Conservation (phyloP, 352 stramenopile species). For the Phytophthora ohioensis region DNA sequence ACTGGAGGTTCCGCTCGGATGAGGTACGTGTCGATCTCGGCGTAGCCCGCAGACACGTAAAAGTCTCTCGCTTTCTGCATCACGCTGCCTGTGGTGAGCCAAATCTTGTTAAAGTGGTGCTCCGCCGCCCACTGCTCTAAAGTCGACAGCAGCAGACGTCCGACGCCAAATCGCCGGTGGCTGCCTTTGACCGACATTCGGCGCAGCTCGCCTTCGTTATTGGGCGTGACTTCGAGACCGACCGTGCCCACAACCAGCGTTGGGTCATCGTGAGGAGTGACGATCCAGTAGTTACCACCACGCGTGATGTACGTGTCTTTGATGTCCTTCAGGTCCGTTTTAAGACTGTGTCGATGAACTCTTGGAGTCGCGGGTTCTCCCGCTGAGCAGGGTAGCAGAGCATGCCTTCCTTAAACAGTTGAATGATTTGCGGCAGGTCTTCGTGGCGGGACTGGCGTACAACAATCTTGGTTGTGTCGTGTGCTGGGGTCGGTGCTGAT, state of each 20-base stretch:
- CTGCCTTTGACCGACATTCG: slow-evolving; percentile 48
- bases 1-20: slow-evolving; percentile 21
- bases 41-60: slow-evolving; percentile 35
- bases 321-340: slow-evolving; percentile 43
- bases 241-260: slow-evolving; percentile 42
- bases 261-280: slow-evolving; percentile 27
- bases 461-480: slow-evolving; percentile 26
- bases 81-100: slow-evolving; percentile 35
- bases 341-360: slow-evolving; percentile 37
- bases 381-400: slow-evolving; percentile 26
- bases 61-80: slow-evolving; percentile 33
- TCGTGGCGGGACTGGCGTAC: slow-evolving; percentile 27
- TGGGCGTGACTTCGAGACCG: slow-evolving; percentile 38
- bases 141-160: slow-evolving; percentile 30
- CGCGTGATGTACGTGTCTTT: slow-evolving; percentile 40
- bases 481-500: background rate
- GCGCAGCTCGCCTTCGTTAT: slow-evolving; percentile 41
- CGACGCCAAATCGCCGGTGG: slow-evolving; percentile 46
- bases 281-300: slow-evolving; percentile 58
- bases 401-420: slow-evolving; percentile 38
- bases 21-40: slow-evolving; percentile 16
- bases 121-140: slow-evolving; percentile 43
- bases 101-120: slow-evolving; percentile 31
- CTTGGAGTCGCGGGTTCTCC: slow-evolving; percentile 17
- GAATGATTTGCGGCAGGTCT: slow-evolving; percentile 32